Evolutionary conservation across 2,329 filamentous ascomycete genomes (phyloP), one percentile per base, ranked within the genome.

Genomic region (Penicillium capsulatum): DNA sequence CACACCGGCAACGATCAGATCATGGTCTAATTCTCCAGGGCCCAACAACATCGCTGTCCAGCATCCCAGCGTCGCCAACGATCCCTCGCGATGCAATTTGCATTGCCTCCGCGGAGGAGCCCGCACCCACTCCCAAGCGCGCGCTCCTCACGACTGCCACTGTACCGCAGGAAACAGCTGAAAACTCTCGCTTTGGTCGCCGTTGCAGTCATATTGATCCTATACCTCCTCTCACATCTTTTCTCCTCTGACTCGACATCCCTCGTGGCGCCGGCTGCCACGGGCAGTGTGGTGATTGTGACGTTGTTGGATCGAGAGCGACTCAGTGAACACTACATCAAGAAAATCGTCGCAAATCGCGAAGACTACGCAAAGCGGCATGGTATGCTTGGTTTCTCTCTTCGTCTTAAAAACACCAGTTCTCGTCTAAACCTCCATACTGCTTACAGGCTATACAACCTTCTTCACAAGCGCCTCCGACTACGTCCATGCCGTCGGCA

Each of bases 341-440:
- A 83, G 42, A 80, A 80, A 55, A 79, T 98, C 47, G 83, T 80
- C 61, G 79, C 86, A 53, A 98, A 98, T 65, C 75, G 92, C 54
- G 75, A 84, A 58, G 77, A 84, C 47, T 98, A 97, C 67, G 92
- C 91, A 6, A 76, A 79, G 49, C 83, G 79, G 60, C 89, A 97
- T 69, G 91, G 90, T 94, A 76, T 58, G 76, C 52, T 11, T 4
- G n/a, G 26, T 4, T 11, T 28, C 4, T n/a, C 4, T 28, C 6
- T 11, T 14, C 11, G 13, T 11, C 26, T 6, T 14, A 28, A 14
- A 28, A 7, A 11, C 7, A 24, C 22, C 11, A 7, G 7, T 11
- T 11, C 7, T 11, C 11, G 22, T 7, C 11, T 11, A 24, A 24
- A 24, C 22, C 22, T 14, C 13, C 10, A 29, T n/a, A 4, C 17